Conservation (phyloP, 495 filamentous ascomycete genomes). For the Hypoxylon rickii region DNA sequence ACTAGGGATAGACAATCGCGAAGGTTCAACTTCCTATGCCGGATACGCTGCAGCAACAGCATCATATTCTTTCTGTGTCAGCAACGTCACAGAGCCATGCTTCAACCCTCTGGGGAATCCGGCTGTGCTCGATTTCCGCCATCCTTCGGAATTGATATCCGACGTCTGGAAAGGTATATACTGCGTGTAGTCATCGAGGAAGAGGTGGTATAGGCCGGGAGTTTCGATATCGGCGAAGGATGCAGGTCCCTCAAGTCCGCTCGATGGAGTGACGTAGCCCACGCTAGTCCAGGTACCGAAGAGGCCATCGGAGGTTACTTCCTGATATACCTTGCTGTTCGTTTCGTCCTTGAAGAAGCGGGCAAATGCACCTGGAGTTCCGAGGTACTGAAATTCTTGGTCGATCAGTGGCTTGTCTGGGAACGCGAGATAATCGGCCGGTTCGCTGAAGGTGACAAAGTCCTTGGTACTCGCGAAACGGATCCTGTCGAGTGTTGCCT, state of each 20-base stretch:
- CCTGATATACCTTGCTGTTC: slow-evolving; percentile 38
- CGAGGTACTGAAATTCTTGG: slow-evolving; percentile 41
- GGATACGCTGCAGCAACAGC: slow-evolving; percentile 39
- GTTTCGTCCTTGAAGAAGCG: slow-evolving; percentile 47
- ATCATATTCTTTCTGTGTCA: slow-evolving; percentile 38
- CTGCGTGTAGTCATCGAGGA: slow-evolving; percentile 44
- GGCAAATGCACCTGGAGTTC: slow-evolving; percentile 35
- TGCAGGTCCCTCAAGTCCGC: slow-evolving; percentile 42
- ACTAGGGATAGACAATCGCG: too few species aligned
- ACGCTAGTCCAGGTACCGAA: slow-evolving; percentile 46
- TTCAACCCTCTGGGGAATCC: slow-evolving; percentile 41
- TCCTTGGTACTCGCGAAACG: slow-evolving; percentile 40
- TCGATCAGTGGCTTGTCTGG: slow-evolving; percentile 41
- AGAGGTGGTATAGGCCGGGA: slow-evolving; percentile 39
- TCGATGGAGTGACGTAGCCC: slow-evolving; percentile 25
- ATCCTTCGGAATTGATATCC: slow-evolving; percentile 31
- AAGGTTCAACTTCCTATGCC: slow-evolving; percentile 7
- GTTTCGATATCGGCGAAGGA: slow-evolving; percentile 41
- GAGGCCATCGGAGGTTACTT: slow-evolving; percentile 39
- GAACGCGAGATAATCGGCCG: slow-evolving; percentile 35
- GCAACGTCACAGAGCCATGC: slow-evolving; percentile 41
- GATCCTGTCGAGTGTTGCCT: slow-evolving; percentile 30
- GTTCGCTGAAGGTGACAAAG: slow-evolving; percentile 34
- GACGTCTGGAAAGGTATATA: slow-evolving; percentile 41
- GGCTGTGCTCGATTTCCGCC: slow-evolving; percentile 30